Evolutionary conservation across 1,139 yeast genomes (phyloP).

Genomic region (Suhomyces bolitotheri): DNA sequence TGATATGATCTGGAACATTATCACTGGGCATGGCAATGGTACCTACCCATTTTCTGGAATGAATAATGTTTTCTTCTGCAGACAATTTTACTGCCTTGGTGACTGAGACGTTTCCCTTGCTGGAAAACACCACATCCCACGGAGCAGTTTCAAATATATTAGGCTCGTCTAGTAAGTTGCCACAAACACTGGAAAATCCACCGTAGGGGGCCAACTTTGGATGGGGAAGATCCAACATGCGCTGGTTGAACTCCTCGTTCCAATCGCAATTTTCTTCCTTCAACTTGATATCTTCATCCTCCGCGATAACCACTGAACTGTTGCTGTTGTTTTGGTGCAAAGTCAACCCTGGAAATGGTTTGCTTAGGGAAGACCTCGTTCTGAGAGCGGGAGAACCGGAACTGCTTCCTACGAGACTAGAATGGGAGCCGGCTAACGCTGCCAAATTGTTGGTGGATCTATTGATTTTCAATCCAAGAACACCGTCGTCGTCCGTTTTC

Average conservation of each 20-base stretch:
- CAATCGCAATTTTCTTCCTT: slow-evolving; percentile 11
- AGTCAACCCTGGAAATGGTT: slow-evolving; percentile 24
- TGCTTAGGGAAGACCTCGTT: slow-evolving; percentile 22
- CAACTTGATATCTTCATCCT: slow-evolving; percentile 20
- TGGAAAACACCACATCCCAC: slow-evolving; percentile 69
- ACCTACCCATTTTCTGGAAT: slow-evolving; percentile 75
- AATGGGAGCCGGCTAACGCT: slow-evolving; percentile 16
- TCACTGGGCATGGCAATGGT: slow-evolving; percentile 91
- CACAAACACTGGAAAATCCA: slow-evolving; percentile 63
- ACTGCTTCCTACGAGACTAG: slow-evolving; percentile 18
- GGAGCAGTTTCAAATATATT: slow-evolving; percentile 70
- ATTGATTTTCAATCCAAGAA: slow-evolving; percentile 45
- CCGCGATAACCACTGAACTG: slow-evolving; percentile 34
- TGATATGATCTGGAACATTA: slow-evolving; percentile 60
- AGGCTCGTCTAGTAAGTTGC: slow-evolving; percentile 41
- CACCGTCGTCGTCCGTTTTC: slow-evolving; percentile 33
- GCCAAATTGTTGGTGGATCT: slow-evolving; percentile 35
- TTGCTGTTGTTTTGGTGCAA: slow-evolving; percentile 32
- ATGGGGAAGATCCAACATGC: slow-evolving; percentile 30
- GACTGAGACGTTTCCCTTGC: slow-evolving; percentile 87
- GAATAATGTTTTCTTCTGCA: slow-evolving; percentile 45
- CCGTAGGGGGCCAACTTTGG: slow-evolving; percentile 67
- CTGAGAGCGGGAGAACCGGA: slow-evolving; percentile 12
- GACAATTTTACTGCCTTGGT: slow-evolving; percentile 81
- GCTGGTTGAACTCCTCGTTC: slow-evolving; percentile 27